phyloP scores from a whole-genome alignment of 78 protist species.

The Protostelium mycophagum region DNA sequence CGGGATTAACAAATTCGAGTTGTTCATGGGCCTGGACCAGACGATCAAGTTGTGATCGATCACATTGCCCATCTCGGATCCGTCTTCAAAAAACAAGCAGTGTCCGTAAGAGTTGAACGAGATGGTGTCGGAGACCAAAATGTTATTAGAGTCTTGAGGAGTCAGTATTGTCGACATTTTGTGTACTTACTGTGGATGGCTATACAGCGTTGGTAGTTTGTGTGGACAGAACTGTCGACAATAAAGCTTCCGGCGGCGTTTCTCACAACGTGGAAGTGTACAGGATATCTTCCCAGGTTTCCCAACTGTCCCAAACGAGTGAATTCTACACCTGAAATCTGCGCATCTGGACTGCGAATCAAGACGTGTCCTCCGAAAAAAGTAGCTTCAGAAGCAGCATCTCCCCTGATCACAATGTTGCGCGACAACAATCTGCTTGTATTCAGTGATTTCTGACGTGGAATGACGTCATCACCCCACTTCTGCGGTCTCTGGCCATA shows the following conservation, averaged over 20 bases:
- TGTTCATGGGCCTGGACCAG: neutral
- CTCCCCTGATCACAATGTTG: neutral
- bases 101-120: conserved; percentile 21
- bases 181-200: conserved; percentile 32
- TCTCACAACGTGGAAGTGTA: conserved; percentile 57
- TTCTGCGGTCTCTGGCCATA: neutral
- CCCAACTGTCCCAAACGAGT: conserved; percentile 47
- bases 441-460: neutral
- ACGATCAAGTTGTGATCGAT: conserved; percentile 36
- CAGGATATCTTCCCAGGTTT: conserved; percentile 45
- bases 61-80: conserved; percentile 48
- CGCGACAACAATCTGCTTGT: neutral
- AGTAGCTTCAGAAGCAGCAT: neutral
- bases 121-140: neutral
- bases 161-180: neutral
- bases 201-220: conserved; percentile 32
- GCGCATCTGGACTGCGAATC: neutral
- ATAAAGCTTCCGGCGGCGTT: conserved; percentile 21
- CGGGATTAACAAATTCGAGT: neutral
- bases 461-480: neutral
- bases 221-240: conserved; percentile 38
- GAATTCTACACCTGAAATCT: conserved; percentile 32
- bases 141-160: conserved; percentile 1
- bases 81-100: conserved; percentile 63
- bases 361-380: neutral